Conservation (phyloP, 2,329 filamentous ascomycete genomes). For the Cercospora zeae-maydis region DNA sequence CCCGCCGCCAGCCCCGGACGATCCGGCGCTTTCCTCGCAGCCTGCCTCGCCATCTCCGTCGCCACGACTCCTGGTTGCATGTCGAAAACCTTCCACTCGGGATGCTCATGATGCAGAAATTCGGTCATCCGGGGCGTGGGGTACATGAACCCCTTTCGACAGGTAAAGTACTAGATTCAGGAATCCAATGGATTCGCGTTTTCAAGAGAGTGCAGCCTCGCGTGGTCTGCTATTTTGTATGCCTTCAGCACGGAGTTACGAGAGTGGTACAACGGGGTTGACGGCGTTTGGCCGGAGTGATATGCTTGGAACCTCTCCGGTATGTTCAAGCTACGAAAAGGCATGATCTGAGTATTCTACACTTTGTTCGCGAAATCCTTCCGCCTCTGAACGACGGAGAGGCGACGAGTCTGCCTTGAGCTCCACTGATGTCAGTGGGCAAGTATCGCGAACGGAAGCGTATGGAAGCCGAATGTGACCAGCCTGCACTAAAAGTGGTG, state of each 20-base stretch:
- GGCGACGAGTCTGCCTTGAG: no score
- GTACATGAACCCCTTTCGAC: background rate
- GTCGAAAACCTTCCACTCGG: slow-evolving; percentile 8
- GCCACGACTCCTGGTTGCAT: slow-evolving; percentile 15
- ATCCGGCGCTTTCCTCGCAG: slow-evolving; percentile 9
- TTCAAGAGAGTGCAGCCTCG: background rate
- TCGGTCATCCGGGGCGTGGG: slow-evolving; percentile 10
- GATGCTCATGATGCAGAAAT: slow-evolving; percentile 8
- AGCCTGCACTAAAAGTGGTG: background rate
- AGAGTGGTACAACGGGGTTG: background rate
- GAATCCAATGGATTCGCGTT: background rate
- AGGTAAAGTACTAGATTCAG: no score
- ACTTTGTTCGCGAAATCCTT: no score
- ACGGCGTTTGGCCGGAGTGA: background rate
- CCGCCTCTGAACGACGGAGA: no score
- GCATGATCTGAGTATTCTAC: no score
- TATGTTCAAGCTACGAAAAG: no score
- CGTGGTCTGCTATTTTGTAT: background rate
- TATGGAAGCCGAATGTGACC: background rate
- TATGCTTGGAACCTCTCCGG: no score
- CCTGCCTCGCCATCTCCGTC: slow-evolving; percentile 10
- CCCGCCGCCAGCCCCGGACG: background rate
- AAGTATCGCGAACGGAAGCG: background rate
- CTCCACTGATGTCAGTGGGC: background rate
- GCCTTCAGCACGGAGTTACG: background rate